Base-by-base conservation (phyloP, 2,329 filamentous ascomycete species). In the Coccinonectria pachysandricola region DNA sequence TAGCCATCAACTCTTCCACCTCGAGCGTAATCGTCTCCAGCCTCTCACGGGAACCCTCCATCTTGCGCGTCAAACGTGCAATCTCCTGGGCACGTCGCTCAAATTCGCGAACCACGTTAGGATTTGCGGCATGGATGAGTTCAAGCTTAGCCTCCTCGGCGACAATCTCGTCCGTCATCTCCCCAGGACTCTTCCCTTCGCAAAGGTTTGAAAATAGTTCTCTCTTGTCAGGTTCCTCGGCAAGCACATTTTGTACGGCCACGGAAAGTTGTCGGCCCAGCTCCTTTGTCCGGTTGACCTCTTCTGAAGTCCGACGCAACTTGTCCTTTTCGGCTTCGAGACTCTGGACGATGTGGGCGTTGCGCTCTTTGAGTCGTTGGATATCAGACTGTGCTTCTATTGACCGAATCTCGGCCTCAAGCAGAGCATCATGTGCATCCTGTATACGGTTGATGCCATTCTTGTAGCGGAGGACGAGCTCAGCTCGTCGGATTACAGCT, bases 331-430 rank as follows among this genome's bases (percentile, higher is more conserved):
- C 64, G 7, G 55, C 48, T 12, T 68, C 60, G 4, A 80, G 59
- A 21, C 56, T 53, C 21, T 60, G 47, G 28, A 66, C 62, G 31
- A 85, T 71, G 24, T 71, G 62, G 7, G 52, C 42, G 40, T 85
- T 84, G 31, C 76, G 75, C 10, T 61, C 59, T 42, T 72, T 70
- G n/a, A 95, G 62, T 5, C 71, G 70, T 22, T 73, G 64, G 3
- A 80, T 54, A 44, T 98, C 91, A 0, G 86, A 95, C n/a, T 64
- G 53, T 2, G 85, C 87, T 59, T 98, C 91, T 15, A 92, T 69
- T 1, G 71, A 59, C 34, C 75, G 65, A 22, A 95, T 65, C 39
- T 82, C 70, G 2, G 71, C 74, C 42, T 87, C 75, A 10, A 87
- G 54, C 8, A 84, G 57, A 9, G 69, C 67, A 23, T 77, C 65